Conservation (phyloP, 2,329 filamentous ascomycete genomes). For the Mycosphaerella arachidis region DNA sequence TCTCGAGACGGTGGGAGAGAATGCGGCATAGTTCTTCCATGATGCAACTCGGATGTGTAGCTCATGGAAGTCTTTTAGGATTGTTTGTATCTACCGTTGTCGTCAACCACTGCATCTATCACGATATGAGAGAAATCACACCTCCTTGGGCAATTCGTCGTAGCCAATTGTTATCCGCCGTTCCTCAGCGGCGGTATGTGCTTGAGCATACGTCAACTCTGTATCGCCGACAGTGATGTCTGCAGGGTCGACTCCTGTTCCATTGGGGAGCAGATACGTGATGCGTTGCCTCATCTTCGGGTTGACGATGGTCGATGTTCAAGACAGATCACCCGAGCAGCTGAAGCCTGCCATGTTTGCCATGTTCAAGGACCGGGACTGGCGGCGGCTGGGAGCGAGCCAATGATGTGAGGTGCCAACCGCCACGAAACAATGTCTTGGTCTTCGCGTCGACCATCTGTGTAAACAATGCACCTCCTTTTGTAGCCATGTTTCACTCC, state of each 20-base stretch:
- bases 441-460: background rate
- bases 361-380: background rate
- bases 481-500: no score
- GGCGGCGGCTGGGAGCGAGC: background rate
- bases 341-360: background rate
- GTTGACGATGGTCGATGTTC: background rate
- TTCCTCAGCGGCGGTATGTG: constrained; percentile 65
- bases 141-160: constrained; percentile 67
- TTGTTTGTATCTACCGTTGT: constrained; percentile 50
- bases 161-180: constrained; percentile 71
- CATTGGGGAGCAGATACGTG: constrained; percentile 66
- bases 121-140: constrained; percentile 27
- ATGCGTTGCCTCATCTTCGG: constrained; percentile 67
- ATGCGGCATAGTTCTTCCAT: constrained; percentile 51
- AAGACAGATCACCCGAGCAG: background rate
- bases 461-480: background rate
- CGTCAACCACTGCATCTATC: background rate
- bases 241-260: constrained; percentile 60
- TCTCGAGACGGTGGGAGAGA: constrained; percentile 69
- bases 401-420: background rate
- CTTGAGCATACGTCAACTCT: constrained; percentile 52
- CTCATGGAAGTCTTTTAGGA: constrained; percentile 63
- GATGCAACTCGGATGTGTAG: constrained; percentile 78
- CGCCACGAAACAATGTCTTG: no score
- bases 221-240: constrained; percentile 55